phyloP scores from a whole-genome alignment of 116 monocot genomes.

The Zostera marina region DNA sequence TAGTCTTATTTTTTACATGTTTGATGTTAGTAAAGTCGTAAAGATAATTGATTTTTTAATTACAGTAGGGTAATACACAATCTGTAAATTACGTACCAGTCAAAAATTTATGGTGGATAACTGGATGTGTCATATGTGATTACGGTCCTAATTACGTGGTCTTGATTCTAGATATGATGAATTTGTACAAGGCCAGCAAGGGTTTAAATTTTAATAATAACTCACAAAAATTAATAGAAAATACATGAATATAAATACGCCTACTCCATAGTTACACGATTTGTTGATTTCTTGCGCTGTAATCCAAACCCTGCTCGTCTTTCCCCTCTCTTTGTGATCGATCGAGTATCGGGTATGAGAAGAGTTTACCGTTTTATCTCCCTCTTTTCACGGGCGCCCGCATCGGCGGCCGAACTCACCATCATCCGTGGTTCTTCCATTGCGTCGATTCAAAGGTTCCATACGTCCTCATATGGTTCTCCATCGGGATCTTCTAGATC shows the following conservation, averaged over 20 bases:
- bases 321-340: background rate
- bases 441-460: background rate
- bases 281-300: background rate
- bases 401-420: background rate
- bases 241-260: background rate
- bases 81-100: too few relatives aligned
- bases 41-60: too few relatives aligned
- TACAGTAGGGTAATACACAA: too few relatives aligned
- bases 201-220: background rate
- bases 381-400: background rate
- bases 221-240: background rate
- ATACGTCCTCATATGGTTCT: background rate
- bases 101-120: too few relatives aligned
- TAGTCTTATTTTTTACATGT: too few relatives aligned
- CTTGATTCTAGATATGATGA: too few relatives aligned
- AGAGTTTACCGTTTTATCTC: slow-evolving; percentile 1
- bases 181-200: too few relatives aligned
- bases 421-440: background rate
- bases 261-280: too few relatives aligned
- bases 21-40: too few relatives aligned
- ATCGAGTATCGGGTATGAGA: background rate
- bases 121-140: too few relatives aligned
- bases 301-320: background rate
- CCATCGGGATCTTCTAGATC: background rate
- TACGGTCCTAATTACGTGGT: too few relatives aligned